Conservation (phyloP, 2,329 filamentous ascomycete genomes). For the Ophiocordyceps camponoti-rufipedis region DNA sequence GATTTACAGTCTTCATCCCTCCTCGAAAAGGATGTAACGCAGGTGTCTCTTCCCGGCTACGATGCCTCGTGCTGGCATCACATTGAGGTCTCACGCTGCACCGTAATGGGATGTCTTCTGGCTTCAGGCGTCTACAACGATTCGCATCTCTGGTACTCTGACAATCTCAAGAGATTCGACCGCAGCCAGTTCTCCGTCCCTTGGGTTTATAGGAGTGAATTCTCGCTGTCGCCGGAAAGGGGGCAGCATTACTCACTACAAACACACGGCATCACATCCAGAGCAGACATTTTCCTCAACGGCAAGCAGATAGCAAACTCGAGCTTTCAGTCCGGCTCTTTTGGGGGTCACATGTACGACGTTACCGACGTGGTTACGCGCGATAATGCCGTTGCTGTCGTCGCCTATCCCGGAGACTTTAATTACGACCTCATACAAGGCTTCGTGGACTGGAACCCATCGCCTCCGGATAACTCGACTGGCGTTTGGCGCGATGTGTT, state of each 20-base stretch:
- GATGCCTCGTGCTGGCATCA: constrained; percentile 33
- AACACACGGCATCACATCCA: constrained; percentile 41
- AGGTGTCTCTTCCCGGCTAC: constrained; percentile 21
- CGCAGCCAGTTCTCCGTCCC: constrained; percentile 28
- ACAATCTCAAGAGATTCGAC: constrained; percentile 24
- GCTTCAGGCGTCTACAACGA: constrained; percentile 32
- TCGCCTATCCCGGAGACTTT: constrained; percentile 39
- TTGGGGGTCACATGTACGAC: constrained; percentile 35
- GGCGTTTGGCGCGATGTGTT: constrained; percentile 43
- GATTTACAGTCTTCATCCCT: constrained; percentile 26
- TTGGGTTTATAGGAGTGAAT: constrained; percentile 41
- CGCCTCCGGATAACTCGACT: constrained; percentile 42
- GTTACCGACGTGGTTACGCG: constrained; percentile 24
- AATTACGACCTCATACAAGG: constrained; percentile 36
- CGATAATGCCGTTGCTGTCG: constrained; percentile 32
- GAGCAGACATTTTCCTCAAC: constrained; percentile 42
- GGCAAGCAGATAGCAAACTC: constrained; percentile 30
- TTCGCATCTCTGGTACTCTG: constrained; percentile 33
- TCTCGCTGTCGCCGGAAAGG: constrained; percentile 15
- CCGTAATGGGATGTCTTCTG: constrained; percentile 39
- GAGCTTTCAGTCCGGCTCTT: constrained; percentile 32
- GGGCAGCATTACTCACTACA: constrained; percentile 29
- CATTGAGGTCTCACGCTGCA: constrained; percentile 25
- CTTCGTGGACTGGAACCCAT: constrained; percentile 9
- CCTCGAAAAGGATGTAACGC: constrained; percentile 14